Evolutionary conservation across 2,329 filamentous ascomycete species (phyloP), one percentile per base, ranked within the genome.

Genomic region (Aspergillus luchuensis): DNA sequence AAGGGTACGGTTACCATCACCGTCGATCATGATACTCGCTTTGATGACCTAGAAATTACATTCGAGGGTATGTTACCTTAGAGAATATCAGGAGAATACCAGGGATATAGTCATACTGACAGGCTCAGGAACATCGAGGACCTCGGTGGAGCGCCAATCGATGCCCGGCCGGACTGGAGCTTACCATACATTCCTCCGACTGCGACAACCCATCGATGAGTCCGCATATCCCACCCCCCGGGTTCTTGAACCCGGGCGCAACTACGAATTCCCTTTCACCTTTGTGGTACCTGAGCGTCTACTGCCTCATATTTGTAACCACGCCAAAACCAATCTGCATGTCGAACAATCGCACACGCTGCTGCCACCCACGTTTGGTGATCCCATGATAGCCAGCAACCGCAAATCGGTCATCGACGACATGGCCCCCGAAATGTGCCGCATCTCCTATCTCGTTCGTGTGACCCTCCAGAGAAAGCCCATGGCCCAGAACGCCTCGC

Each of bases 251-350:
- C 80, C 82, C n/a, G 83, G 82, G 11, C 78, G 77, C 62, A 79
- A 76, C 10, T 89, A 89, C 72, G 79, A 73, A 8, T 86, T 89
- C 60, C 84, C 85, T 1, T 90, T 89, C 70, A 82, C 81, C 25
- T 90, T 90, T 68, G 85, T 86, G 58, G 79, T 90, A 1, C 87
- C 87, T 0, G 78, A 83, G 36, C 81, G 82, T 17, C 75, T 90
- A 4, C 80, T 90, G 0, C 86, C 86, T 5, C 81, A 82, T 62
- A 74, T 84, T 49, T 90, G 87, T 74, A 77, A 76, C 17, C 87
- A 89, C 73, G 67, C 71, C 41, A 78, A 81, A 17, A 77, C 76
- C 23, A 82, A 83, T 61, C 74, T 79, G 25, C 79, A 83, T 39
- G 76, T 89, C 56, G 79, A 81, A 57, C 77, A 82, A 21, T 81